Evolutionary conservation across 192 early-diverging fungal genomes (phyloP).

Genomic region (Umbelopsis ramanniana): DNA sequence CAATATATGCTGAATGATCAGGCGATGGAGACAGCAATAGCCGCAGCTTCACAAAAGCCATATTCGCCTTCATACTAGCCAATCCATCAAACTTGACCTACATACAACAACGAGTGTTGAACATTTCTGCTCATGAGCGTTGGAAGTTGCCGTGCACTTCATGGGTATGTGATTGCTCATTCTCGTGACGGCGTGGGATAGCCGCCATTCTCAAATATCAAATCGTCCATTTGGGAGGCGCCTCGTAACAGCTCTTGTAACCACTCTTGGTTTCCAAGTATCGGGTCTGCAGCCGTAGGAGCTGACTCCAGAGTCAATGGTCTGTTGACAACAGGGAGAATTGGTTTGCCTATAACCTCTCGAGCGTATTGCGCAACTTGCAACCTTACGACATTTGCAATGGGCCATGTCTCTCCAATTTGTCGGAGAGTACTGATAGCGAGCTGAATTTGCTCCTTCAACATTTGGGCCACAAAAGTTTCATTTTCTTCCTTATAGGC

Average conservation of each 20-base stretch:
- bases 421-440: not conserved
- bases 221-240: not conserved
- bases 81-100: too few species aligned
- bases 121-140: too few species aligned
- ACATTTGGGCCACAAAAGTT: not conserved
- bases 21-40: too few species aligned
- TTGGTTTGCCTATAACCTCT: not conserved
- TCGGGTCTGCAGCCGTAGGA: not conserved
- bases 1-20: too few species aligned
- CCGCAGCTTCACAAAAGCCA: too few species aligned
- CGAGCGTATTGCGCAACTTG: slow-evolving; percentile 6
- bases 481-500: not conserved
- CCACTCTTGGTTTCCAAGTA: slow-evolving; percentile 5
- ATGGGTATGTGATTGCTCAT: not conserved
- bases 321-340: not conserved
- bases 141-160: too few species aligned
- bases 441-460: not conserved
- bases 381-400: not conserved
- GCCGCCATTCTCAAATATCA: not conserved
- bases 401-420: not conserved
- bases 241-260: not conserved
- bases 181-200: not conserved
- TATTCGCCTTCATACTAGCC: too few species aligned
- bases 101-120: too few species aligned
- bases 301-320: not conserved